Evolutionary conservation across 805 yeast species (phyloP).

Genomic region (Trichomonascus vanleenenianus): DNA sequence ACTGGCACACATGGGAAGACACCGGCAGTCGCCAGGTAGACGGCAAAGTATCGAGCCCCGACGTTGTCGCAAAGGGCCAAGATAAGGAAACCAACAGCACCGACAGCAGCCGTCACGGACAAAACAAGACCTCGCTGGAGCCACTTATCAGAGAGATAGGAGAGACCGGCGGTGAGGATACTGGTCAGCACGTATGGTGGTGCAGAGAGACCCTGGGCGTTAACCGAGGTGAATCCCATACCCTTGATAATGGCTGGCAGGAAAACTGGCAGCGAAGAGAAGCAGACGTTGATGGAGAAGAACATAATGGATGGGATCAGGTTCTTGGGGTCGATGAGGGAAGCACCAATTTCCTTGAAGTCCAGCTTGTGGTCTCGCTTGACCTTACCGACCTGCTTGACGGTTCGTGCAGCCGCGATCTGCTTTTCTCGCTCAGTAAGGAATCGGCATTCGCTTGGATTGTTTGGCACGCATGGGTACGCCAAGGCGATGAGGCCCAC

Average conservation of each 20-base stretch:
- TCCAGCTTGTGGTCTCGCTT: constrained; percentile 6
- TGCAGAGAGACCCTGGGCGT: constrained; percentile 40
- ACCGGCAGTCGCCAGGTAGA: constrained; percentile 22
- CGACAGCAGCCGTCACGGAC: constrained; percentile 8
- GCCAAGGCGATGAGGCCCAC: constrained; percentile 27
- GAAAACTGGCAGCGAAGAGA: constrained; percentile 38
- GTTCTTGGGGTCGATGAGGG: constrained; percentile 14
- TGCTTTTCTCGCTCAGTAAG: constrained; percentile 32
- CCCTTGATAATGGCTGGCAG: constrained; percentile 40
- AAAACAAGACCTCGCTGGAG: constrained; percentile 21
- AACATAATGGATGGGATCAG: constrained; percentile 17
- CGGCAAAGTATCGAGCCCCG: constrained; percentile 24
- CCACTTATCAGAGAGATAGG: constrained; percentile 37
- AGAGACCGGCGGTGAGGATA: constrained; percentile 18
- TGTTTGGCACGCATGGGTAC: constrained; percentile 25
- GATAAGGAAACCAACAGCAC: constrained; percentile 19
- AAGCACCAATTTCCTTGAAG: constrained; percentile 4
- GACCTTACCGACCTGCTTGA: constrained; percentile 11
- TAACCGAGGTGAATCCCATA: constrained; percentile 34
- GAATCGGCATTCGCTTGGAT: constrained; percentile 42
- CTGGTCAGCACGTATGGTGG: constrained; percentile 36
- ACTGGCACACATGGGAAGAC: constrained; percentile 20
- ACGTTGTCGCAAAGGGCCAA: constrained; percentile 19
- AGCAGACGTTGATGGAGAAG: constrained; percentile 16
- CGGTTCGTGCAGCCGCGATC: constrained; percentile 12